These are phyloP conservation scores for Umbelopsis sp. DNA, from an alignment of 192 early-diverging fungal genomes.

Conservation along the genomic window DNA sequence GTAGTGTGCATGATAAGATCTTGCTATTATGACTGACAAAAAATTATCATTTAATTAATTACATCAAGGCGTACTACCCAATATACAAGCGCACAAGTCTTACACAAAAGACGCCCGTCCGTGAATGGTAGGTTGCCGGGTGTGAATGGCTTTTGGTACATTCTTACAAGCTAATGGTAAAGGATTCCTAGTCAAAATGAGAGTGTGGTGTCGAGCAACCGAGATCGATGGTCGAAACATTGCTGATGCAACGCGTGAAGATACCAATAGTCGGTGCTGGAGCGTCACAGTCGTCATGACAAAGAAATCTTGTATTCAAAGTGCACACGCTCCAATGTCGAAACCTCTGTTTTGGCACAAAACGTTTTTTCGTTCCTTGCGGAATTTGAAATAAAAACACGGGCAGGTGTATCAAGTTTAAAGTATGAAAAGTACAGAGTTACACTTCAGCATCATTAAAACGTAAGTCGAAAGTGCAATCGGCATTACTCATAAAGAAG, in stretches of 20 bases:
- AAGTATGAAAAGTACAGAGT: too few relatives aligned
- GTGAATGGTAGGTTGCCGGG: neutral
- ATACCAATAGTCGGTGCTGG: neutral
- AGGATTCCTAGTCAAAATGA: neutral
- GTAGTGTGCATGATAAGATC: neutral
- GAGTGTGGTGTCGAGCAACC: slow-evolving; percentile 13
- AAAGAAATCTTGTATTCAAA: neutral
- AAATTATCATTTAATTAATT: neutral
- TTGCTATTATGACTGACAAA: neutral
- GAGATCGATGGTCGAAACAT: slow-evolving; percentile 1
- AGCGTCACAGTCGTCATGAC: neutral
- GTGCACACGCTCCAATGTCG: neutral
- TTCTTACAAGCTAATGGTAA: neutral
- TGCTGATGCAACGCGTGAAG: neutral
- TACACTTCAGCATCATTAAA: too few relatives aligned
- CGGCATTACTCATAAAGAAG: too few relatives aligned
- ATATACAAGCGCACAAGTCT: neutral
- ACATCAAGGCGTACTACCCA: too few relatives aligned
- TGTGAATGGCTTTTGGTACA: neutral
- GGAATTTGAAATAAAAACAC: neutral
- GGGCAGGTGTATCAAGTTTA: too few relatives aligned
- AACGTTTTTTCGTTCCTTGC: neutral
- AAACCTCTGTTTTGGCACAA: neutral
- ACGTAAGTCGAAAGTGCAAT: too few relatives aligned
- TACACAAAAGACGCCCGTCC: neutral